Base-by-base conservation (phyloP, 495 filamentous ascomycete species). In the Corynascus novoguineensis region DNA sequence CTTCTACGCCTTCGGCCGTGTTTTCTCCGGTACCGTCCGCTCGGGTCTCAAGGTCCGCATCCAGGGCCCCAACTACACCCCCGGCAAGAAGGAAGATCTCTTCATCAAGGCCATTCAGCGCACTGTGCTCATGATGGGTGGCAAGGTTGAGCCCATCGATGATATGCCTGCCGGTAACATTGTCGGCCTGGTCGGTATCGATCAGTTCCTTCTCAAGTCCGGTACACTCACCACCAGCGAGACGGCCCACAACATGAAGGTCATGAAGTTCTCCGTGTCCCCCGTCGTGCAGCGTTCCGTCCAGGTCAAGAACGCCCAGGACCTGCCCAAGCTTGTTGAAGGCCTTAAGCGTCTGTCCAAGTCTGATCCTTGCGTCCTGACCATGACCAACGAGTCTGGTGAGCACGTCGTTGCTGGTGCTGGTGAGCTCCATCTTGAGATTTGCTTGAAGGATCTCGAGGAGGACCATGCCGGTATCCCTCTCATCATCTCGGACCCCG, bases 241-340 rank as follows among this genome's bases (percentile, higher is more conserved):
- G 60, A 92, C 92, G 59, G 93, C 93, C 67, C 93, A 99, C 87
- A 99, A 99, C 84, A 78, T 99, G 64, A 99, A 97, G 86, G 93
- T 99, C 78, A 99, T 99, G 93, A 96, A 95, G 81, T 99, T 99
- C 88, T 99, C 93, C 68, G 93, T 99, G 71, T 97, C 93, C 38
- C 93, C 93, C 71, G 93, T 99, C 76, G 95, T 99, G 64, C 93
- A 85, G 78, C 92, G 93, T 63, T 96, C 95, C 74, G 93, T 99
- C 65, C 91, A 97, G 78, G 93, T 97, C 80, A 97, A 97, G 89
- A 99, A 99, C 77, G 95, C 95, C 75, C 89, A 92, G 75, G 93
- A 99, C 84, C 84, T 99, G 59, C 93, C 93, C 75, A 99, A 99
- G 87, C 85, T 99, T 38, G 93, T 99, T 68, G 93, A 99, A 83